Percentiles rank a stretch among this genome's conserved stretches.
Evolutionary conservation across 176 grass and related monocot species (phyloP).

Genomic region (Aegilops speltoides): DNA sequence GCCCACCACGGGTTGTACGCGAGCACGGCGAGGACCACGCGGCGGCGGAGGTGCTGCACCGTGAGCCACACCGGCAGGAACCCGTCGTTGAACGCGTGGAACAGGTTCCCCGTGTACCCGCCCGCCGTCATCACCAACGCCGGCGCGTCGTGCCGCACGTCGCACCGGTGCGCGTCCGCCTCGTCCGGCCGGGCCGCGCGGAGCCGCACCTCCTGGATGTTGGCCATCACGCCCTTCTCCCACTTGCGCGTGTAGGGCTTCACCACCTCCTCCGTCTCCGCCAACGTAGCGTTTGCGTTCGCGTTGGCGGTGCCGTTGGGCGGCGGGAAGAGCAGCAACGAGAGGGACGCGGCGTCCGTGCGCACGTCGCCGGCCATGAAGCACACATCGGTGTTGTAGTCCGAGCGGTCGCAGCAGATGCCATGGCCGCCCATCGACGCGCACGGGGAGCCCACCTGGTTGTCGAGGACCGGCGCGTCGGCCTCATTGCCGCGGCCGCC

Average conservation of each 20-base stretch:
- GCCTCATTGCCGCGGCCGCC: not conserved
- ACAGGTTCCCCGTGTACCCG: slow-evolving; percentile 68
- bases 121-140: slow-evolving; percentile 55
- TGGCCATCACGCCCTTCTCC: slow-evolving; percentile 55
- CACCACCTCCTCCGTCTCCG: slow-evolving; percentile 34
- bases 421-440: slow-evolving; percentile 24
- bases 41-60: slow-evolving; percentile 56
- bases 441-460: slow-evolving; percentile 44
- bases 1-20: slow-evolving; percentile 63
- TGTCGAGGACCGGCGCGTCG: slow-evolving; percentile 22
- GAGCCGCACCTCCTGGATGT: slow-evolving; percentile 50
- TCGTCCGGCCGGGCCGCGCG: not conserved
- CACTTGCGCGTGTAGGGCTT: slow-evolving; percentile 75
- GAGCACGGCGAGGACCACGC: slow-evolving; percentile 52
- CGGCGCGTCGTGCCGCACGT: slow-evolving; percentile 62
- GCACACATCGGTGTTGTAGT: slow-evolving; percentile 69
- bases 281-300: not conserved
- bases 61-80: slow-evolving; percentile 68
- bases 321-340: slow-evolving; percentile 31
- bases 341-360: slow-evolving; percentile 47
- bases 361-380: slow-evolving; percentile 81
- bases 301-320: not conserved
- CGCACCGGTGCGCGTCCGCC: slow-evolving; percentile 21
- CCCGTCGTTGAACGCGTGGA: slow-evolving; percentile 73
- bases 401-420: slow-evolving; percentile 74